Base-by-base conservation (phyloP, 2,329 filamentous ascomycete species). In the Aspergillus brasiliensis region DNA sequence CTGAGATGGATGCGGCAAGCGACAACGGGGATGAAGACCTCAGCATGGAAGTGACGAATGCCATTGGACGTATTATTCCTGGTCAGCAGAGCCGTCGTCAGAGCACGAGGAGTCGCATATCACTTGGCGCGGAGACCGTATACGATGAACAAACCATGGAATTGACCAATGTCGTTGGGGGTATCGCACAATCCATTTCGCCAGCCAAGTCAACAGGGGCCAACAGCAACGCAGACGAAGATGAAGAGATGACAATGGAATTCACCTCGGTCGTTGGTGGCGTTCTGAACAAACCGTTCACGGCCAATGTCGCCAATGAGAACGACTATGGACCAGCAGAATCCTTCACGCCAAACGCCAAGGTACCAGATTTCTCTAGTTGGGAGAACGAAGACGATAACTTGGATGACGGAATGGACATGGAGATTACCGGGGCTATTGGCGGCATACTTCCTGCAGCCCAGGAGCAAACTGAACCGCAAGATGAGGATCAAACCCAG, bases 11-110 rank as follows among this genome's bases (percentile, higher is more conserved):
- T 63, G 58, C 61, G 62, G 25, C 74, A 74, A 60, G 77, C 81
- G 54, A 81, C 23, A 72, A 78, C 5, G 81, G 83, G 23, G 83
- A 84, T 19, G 84, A 86, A 64, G 91, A 93, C 40, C 88, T 96
- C 82, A 95, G 91, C 21, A 97, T 98, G 94, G 94, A 98, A 68
- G 91, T 97, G 7, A 97, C 94, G 2, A 87, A 86, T 57, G 91
- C 87, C 8, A 82, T 96, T 56, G 94, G 94, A 8, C 86, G 88
- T 3, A 97, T 98, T 56, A 76, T 97, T 19, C 78, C 83, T 5
- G 81, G 76, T 31, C 68, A 75, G 17, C 54, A 69, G 8, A 65
- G 63, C 60, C 72, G 59, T 62, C 63, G 73, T 56, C 62, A 75
- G 72, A 70, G 76, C 69, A 59, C 65, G 27, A 56, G 75, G 77